Percentiles rank a stretch among this genome's conserved stretches.
Conservation (phyloP, 495 filamentous ascomycete genomes). For the Neurospora terricola region DNA sequence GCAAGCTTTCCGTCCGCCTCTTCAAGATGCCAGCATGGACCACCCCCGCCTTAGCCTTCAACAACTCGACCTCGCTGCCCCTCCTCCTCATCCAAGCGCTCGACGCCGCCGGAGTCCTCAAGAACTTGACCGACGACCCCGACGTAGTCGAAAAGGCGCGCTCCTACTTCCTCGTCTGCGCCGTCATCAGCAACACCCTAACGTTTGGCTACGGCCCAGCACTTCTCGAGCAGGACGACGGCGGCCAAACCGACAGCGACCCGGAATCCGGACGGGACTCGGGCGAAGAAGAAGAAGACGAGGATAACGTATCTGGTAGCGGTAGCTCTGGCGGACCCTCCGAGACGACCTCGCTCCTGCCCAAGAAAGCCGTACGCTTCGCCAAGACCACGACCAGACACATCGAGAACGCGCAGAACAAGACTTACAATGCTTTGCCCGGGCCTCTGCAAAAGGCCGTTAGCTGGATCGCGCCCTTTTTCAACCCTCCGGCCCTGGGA, state of each 20-base stretch:
- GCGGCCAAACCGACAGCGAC: slow-evolving; percentile 19
- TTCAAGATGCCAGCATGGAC: slow-evolving; percentile 54
- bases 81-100: slow-evolving; percentile 58
- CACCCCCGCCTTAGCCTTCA: slow-evolving; percentile 59
- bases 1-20: slow-evolving; percentile 25
- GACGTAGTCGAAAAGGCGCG: slow-evolving; percentile 56
- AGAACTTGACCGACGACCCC: slow-evolving; percentile 36
- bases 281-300: slow-evolving; percentile 16
- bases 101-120: slow-evolving; percentile 53
- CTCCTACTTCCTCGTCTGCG: slow-evolving; percentile 58
- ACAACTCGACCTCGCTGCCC: slow-evolving; percentile 66
- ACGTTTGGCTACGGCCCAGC: slow-evolving; percentile 55
- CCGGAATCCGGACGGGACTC: slow-evolving; percentile 3
- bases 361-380: slow-evolving; percentile 10
- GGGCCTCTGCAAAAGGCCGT: slow-evolving; percentile 26
- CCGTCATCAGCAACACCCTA: slow-evolving; percentile 29
- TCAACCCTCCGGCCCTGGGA: slow-evolving; percentile 60
- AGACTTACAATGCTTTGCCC: slow-evolving; percentile 31
- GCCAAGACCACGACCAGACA: slow-evolving; percentile 2
- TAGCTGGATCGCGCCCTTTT: slow-evolving; percentile 39
- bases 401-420: slow-evolving; percentile 17
- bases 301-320: neutral
- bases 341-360: slow-evolving; percentile 14
- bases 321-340: neutral
- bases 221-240: slow-evolving; percentile 36